Evolutionary conservation across 2,329 filamentous ascomycete genomes (phyloP), one percentile per base, ranked within the genome.

Genomic region (Cytospora leucostoma): DNA sequence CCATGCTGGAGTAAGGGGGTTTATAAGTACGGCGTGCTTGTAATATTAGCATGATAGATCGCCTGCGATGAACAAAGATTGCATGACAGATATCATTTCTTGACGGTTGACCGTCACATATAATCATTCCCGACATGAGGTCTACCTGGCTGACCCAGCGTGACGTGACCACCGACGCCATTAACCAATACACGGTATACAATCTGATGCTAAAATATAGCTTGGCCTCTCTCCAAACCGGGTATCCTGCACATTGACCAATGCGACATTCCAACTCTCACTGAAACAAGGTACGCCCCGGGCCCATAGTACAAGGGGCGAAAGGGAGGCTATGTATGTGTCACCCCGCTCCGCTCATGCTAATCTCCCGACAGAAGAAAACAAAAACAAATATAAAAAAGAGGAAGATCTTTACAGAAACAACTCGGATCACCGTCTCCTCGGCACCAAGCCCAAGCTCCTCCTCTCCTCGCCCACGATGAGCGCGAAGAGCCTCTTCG

Each of bases 1-100:
- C 92, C 65, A 82, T 96, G 83, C 82, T 99, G 70, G 95, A 99
- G 84, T 99, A 88, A 74, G 32, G 19, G 61, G n/a, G 17, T 15
- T n/a, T 4, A 55, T 52, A 55, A 56, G 60, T 53, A 57, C 58
- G 60, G 38, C 51, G 66, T 37, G 56, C 58, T 61, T 68, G 67
- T 65, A 70, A 65, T 67, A 70, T 59, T 68, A 70, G 61, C 68
- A 67, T 65, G 67, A 68, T 69, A 68, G 68, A 69, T 68, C 55
- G 64, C 56, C 33, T 50, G 64, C 51, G 50, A 32, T 44, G 2
- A 38, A 44, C 52, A 59, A 51, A 54, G 50, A 50, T 27, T 34
- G 37, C 52, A 61, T 56, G 40, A 53, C 53, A 56, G 50, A 54
- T 59, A n/a, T 55, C 47, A 40, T 37, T 37, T 47, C 27, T 56